phyloP scores from a whole-genome alignment of 345 rosid genomes.

The Gossypium anomalum region DNA sequence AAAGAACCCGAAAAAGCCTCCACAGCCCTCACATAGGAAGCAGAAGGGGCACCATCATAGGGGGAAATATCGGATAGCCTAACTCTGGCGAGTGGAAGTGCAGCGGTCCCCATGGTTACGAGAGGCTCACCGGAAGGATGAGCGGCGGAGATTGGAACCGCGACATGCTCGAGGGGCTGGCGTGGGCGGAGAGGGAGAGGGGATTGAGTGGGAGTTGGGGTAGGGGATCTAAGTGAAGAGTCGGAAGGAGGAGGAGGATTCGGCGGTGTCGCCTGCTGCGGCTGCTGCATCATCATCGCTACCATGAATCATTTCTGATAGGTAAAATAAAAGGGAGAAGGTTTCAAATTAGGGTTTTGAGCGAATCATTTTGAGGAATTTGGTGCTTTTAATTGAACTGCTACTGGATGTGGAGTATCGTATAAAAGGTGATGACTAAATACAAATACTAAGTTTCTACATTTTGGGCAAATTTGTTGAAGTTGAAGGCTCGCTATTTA shows the following conservation, averaged over 20 bases:
- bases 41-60: slow-evolving; percentile 73
- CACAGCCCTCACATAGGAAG: slow-evolving; percentile 60
- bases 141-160: slow-evolving; percentile 21
- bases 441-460: background rate
- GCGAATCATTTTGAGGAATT: background rate
- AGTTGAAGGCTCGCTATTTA: background rate
- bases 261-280: slow-evolving; percentile 22
- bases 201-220: slow-evolving; percentile 23
- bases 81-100: slow-evolving; percentile 48
- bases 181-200: slow-evolving; percentile 24
- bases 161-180: slow-evolving; percentile 34
- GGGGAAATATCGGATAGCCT: slow-evolving; percentile 63
- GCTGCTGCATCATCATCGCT: slow-evolving; percentile 38
- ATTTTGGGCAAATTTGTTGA: background rate
- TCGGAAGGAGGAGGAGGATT: slow-evolving; percentile 15
- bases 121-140: slow-evolving; percentile 28
- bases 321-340: background rate
- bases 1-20: slow-evolving; percentile 82
- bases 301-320: slow-evolving; percentile 47
- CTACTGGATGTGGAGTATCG: background rate
- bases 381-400: background rate
- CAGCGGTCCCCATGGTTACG: slow-evolving; percentile 26
- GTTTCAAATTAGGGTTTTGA: background rate
- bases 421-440: background rate
- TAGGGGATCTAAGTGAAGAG: slow-evolving; percentile 38